Evolutionary conservation across 2,329 filamentous ascomycete species (phyloP), one percentile per base, ranked within the genome.

Genomic region (Neurospora crassa): DNA sequence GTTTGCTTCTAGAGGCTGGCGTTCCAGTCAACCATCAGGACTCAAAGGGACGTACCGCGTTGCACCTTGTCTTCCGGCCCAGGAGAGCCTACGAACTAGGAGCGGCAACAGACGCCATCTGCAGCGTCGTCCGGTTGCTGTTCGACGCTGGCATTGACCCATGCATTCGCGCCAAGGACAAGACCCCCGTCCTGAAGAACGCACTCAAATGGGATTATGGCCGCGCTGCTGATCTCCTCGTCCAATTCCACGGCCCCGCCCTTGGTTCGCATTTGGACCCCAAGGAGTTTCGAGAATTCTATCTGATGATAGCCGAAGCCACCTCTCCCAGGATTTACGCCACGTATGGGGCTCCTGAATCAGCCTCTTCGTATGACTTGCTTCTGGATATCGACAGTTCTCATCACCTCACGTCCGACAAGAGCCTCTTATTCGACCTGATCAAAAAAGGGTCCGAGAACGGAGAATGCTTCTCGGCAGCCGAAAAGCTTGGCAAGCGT

Each of bases 11-110:
- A 4, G 69, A 67, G 24, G 68, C 67, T 6, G 69, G 70, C 16
- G 43, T 68, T 7, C 29, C 16, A 29, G 16, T 68, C 7, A 71
- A 71, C 37, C 43, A 70, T 29, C 69, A 63, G 41, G 71, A 72
- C n/a, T 29, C 12, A 2, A 10, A 70, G 8, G 71, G 71, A 2
- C 67, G 70, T 24, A 70, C 71, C 5, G 59, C 41, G 12, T 67
- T 72, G 8, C 71, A 71, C n/a, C 14, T 71, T 6, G 47, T 72
- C 43, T 45, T 69, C 16, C 40, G 24, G 2, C 53, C 53, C 24
- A n/a, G 53, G 24, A 34, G 53, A 34, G 24, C 53, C 0, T 63
- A 63, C 53, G 53, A 63, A 18, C 16, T 63, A 34, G 53, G 53
- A 63, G 7, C 29, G 10, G 53, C 53, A 18, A 34, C 24, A 14